Percentiles rank a stretch among this genome's conserved stretches.
phyloP scores from a whole-genome alignment of 2,329 filamentous ascomycete species.

The Sporothrix inflata region DNA sequence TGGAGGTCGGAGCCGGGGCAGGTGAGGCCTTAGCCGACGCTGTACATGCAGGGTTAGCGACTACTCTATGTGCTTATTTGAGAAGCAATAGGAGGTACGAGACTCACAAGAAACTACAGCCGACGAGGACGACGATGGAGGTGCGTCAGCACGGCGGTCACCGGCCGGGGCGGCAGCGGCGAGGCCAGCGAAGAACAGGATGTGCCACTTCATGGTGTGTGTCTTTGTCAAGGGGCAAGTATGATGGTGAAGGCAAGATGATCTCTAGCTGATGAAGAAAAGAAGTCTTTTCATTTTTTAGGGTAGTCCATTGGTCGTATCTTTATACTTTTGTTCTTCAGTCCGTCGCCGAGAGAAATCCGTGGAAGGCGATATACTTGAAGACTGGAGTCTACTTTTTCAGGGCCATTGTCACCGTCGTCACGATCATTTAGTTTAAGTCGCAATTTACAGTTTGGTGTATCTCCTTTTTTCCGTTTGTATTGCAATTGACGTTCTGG shows the following conservation, averaged over 20 bases:
- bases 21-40: background rate
- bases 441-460: background rate
- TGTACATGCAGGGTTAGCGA: background rate
- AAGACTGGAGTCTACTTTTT: too few relatives aligned
- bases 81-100: background rate
- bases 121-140: background rate
- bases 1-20: background rate
- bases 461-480: background rate
- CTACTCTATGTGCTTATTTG: background rate
- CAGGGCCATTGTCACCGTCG: background rate
- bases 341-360: too few relatives aligned
- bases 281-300: background rate
- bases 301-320: background rate
- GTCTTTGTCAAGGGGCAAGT: background rate
- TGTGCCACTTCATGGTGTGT: background rate
- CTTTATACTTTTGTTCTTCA: background rate
- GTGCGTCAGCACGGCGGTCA: background rate
- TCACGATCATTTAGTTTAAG: too few relatives aligned
- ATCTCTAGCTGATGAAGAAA: background rate
- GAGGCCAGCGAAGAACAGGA: background rate
- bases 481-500: too few relatives aligned
- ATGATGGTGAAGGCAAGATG: background rate
- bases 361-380: too few relatives aligned
- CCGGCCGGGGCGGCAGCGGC: background rate
- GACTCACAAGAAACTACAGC: background rate